Conservation (phyloP, 2,329 filamentous ascomycete species). For the Samsoniella hepiali region DNA sequence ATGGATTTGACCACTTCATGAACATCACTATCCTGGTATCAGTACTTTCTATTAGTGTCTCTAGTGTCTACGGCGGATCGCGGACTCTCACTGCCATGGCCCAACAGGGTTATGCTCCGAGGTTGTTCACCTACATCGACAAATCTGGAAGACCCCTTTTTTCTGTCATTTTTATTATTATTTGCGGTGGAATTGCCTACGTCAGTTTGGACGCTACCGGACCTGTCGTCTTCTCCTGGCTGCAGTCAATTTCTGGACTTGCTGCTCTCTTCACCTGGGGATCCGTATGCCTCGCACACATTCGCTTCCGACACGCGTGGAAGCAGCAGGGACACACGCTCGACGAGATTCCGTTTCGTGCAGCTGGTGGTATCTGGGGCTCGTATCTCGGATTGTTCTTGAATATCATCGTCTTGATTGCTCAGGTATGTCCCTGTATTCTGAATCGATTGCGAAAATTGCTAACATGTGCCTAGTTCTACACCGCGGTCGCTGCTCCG, state of each 20-base stretch:
- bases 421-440: slow-evolving; percentile 40
- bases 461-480: slow-evolving; percentile 38
- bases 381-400: slow-evolving; percentile 61
- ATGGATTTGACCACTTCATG: slow-evolving; percentile 54
- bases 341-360: slow-evolving; percentile 65
- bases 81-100: slow-evolving; percentile 58
- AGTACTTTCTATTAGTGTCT: slow-evolving; percentile 57
- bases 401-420: slow-evolving; percentile 52
- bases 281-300: slow-evolving; percentile 65
- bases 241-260: slow-evolving; percentile 62
- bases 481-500: slow-evolving; percentile 43
- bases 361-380: slow-evolving; percentile 58
- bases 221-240: slow-evolving; percentile 59
- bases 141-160: slow-evolving; percentile 53
- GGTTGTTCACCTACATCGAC: slow-evolving; percentile 56
- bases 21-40: slow-evolving; percentile 58
- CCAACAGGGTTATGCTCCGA: slow-evolving; percentile 57
- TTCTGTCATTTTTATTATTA: slow-evolving; percentile 45
- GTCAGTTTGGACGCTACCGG: slow-evolving; percentile 44
- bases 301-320: slow-evolving; percentile 67
- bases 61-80: slow-evolving; percentile 56
- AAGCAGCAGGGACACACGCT: slow-evolving; percentile 55
- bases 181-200: slow-evolving; percentile 51
- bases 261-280: slow-evolving; percentile 67
- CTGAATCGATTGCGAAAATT: neutral